A percentile compares a stretch with the other conserved stretches of the same genome.
These are phyloP conservation scores for Cryptococcus deneoformans DNA, from an alignment of 1,284 basidiomycete genomes.

Conservation along the genomic window DNA sequence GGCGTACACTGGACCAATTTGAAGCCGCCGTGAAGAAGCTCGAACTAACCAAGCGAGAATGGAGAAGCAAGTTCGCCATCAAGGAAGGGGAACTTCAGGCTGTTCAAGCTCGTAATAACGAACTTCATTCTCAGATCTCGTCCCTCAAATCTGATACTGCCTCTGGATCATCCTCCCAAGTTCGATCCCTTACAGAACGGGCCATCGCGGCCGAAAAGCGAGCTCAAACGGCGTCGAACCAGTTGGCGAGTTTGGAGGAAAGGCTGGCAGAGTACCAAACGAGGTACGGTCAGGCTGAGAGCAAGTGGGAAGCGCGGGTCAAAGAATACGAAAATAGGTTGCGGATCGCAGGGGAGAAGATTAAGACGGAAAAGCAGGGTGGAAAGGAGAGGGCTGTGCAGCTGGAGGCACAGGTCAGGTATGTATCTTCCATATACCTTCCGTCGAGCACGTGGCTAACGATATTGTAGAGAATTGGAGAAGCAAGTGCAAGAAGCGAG, in stretches of 20 bases:
- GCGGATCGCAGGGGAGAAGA: constrained; percentile 84
- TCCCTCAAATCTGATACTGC: constrained; percentile 62
- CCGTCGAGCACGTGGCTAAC: background rate
- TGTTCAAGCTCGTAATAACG: constrained; percentile 69
- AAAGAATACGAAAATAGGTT: constrained; percentile 84
- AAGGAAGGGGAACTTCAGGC: constrained; percentile 90
- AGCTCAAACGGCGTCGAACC: constrained; percentile 73
- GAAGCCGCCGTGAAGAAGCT: constrained; percentile 82
- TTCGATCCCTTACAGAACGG: constrained; percentile 66
- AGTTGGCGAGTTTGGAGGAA: constrained; percentile 76
- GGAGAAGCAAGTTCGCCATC: constrained; percentile 74
- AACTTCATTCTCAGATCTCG: constrained; percentile 71
- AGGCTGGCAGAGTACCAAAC: constrained; percentile 69
- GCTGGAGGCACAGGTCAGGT: constrained; percentile 49
- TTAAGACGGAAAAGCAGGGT: constrained; percentile 93
- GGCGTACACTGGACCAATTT: constrained; percentile 92
- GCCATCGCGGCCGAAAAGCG: constrained; percentile 79
- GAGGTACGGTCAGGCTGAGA: constrained; percentile 66
- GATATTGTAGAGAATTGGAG: constrained; percentile 36
- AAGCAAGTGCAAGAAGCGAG: constrained; percentile 37
- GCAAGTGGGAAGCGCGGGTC: constrained; percentile 88
- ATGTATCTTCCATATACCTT: constrained; percentile 13
- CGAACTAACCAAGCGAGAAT: constrained; percentile 73
- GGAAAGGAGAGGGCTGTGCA: constrained; percentile 71
- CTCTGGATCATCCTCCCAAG: constrained; percentile 56